A percentile compares a stretch with the other conserved stretches of the same genome.
These are phyloP conservation scores for Citrus medica DNA, from an alignment of 345 rosid genomes.

Conservation along the genomic window DNA sequence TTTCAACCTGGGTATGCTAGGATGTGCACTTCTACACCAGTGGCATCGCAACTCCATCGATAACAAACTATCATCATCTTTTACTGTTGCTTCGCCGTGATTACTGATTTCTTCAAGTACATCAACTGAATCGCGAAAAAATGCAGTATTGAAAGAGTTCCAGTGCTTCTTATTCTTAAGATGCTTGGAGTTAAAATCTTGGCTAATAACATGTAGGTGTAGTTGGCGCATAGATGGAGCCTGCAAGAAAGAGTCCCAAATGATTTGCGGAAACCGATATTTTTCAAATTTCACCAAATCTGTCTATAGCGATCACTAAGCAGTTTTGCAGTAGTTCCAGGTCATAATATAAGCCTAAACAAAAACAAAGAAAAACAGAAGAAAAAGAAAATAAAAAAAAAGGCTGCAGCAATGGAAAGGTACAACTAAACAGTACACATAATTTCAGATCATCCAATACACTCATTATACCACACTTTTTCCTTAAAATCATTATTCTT, in stretches of 20 bases:
- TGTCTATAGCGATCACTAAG: too few species aligned
- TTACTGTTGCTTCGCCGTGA: conserved; percentile 50
- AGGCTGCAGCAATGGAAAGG: background rate
- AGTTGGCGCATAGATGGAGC: conserved; percentile 76
- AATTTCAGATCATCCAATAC: background rate
- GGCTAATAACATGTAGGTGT: conserved; percentile 92
- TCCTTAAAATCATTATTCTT: background rate
- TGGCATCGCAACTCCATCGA: conserved; percentile 81
- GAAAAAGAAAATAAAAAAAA: background rate
- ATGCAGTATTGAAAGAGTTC: conserved; percentile 79
- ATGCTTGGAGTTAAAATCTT: conserved; percentile 75
- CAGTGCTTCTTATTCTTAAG: conserved; percentile 92
- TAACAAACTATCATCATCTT: conserved; percentile 40
- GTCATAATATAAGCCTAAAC: background rate
- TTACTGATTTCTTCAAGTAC: conserved; percentile 65
- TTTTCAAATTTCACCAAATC: background rate
- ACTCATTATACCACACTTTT: background rate
- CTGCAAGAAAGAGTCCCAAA: conserved; percentile 31
- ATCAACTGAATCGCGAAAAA: conserved; percentile 80
- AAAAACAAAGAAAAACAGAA: background rate
- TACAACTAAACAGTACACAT: background rate
- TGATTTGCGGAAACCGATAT: background rate
- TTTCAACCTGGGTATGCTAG: conserved; percentile 83
- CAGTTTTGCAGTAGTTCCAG: background rate
- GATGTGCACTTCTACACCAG: conserved; percentile 83